Percentiles rank a stretch among this genome's conserved stretches.
These are phyloP conservation scores for Themeda triandra DNA, from an alignment of 176 grass and related monocot species.

Conservation along the genomic window DNA sequence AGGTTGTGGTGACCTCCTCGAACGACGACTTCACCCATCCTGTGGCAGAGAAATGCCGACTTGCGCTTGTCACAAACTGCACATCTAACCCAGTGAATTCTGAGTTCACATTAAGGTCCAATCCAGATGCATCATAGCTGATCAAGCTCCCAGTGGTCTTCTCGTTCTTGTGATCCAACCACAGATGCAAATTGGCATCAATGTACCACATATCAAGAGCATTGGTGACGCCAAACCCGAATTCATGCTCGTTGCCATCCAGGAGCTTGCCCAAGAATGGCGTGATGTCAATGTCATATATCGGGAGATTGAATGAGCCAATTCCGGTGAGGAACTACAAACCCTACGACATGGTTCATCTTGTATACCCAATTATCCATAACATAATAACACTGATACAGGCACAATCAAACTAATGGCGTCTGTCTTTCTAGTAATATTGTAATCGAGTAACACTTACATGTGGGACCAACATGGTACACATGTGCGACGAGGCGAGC, in stretches of 20 bases:
- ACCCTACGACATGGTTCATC: no score
- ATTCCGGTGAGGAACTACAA: conserved; percentile 50
- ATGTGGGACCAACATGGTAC: no score
- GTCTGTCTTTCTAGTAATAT: no score
- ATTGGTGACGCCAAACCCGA: conserved; percentile 53
- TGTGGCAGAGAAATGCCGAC: conserved; percentile 33
- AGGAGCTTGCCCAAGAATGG: conserved; percentile 59
- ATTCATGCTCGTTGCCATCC: conserved; percentile 46
- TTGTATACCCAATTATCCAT: no score
- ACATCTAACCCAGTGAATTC: conserved; percentile 39
- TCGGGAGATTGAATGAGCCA: conserved; percentile 51
- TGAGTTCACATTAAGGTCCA: conserved; percentile 9
- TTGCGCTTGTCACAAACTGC: conserved; percentile 31
- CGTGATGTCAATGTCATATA: conserved; percentile 61
- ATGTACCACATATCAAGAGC: conserved; percentile 47
- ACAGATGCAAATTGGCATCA: conserved; percentile 60
- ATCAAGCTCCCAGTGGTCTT: conserved; percentile 38
- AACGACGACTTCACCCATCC: conserved; percentile 57
- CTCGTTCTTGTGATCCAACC: conserved; percentile 50
- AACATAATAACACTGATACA: no score
- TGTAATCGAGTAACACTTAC: no score
- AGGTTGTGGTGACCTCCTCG: conserved; percentile 45
- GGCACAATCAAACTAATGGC: no score
- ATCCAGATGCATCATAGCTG: conserved; percentile 18
- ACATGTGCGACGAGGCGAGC: no score